Evolutionary conservation across 2,329 filamentous ascomycete genomes (phyloP), one percentile per base, ranked within the genome.

Genomic region (Volutella citrinella): DNA sequence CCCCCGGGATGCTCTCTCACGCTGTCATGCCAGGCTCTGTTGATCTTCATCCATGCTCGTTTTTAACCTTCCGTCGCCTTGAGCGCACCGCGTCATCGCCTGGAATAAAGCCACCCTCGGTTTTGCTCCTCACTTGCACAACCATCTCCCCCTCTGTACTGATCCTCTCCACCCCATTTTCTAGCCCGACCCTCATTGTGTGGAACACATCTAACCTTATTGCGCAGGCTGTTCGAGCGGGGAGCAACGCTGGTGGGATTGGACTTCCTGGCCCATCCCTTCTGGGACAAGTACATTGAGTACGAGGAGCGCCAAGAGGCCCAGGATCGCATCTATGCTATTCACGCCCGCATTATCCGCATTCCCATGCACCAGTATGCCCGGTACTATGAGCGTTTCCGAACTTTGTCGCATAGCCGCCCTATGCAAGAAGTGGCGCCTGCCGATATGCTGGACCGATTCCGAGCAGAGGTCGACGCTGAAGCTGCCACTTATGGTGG

Each of bases 231-330:
- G 8, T 97, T 97, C 57, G 91, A 98, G 60, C 86, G 93, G 48
- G 93, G 85, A 43, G 86, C 88, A 18, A 76, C 76, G 19, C 83
- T 78, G 52, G 89, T 95, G 24, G 93, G 93, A 12, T 75, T 97
- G 13, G 93, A 98, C 64, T 98, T 95, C 57, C 74, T 95, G 19
- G 84, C 90, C 3, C 89, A 96, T 58, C 89, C 89, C 2, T 96
- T 98, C 67, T 98, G 93, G 93, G 93, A 98, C 63, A 97, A 95
- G 65, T 98, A 95, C 56, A 80, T 98, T 45, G 93, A 97, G 59
- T 97, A 94, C 54, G 93, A 97, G 60, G 90, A 96, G 59, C 84
- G 90, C 3, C 73, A 91, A 42, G 89, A 95, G 54, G 80, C 84
- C 1, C 78, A 84, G 11, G 87, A 94, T 45, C 87, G 81, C 53